Evolutionary conservation across 345 rosid genomes (phyloP), one percentile per base, ranked within the genome.

Genomic region (Rhizophora apiculata): DNA sequence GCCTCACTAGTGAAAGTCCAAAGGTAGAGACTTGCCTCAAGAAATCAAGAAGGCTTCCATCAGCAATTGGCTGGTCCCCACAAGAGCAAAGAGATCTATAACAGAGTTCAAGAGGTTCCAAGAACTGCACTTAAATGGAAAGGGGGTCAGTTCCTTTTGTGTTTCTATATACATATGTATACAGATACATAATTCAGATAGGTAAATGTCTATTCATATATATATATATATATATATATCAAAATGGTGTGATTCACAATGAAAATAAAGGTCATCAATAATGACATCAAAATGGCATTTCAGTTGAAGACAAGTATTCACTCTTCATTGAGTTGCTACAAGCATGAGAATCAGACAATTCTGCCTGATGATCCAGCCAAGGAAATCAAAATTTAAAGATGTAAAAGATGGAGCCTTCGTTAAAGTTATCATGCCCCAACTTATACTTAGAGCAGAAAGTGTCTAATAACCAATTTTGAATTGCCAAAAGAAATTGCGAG

Each of bases 41-140:
- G 86, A 93, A 91, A 82, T 93, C 98, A 37, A 93, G 98, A 76
- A 93, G 97, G 85, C 84, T 89, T 61, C 98, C 98, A 81, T 93
- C 98, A 71, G 98, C 97, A 79, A 93, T 91, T 59, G 97, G 64
- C 20, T 81, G 89, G 78, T 93, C 98, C 70, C 98, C 98, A 54
- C 98, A 91, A 32, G 85, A 63, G 72, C 98, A 93, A 60, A 91
- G 94, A 20, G 98, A 93, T 67, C 93, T 82, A 81, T 93, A 93
- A 76, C 97, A 91, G 59, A 91, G 89, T 76, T 93, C 98, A 57
- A 93, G 96, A 49, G 98, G 98, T 63, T 89, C 97, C 91, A 93
- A 79, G 85, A 93, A 88, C 97, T 90, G 84, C 71, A 62, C 19
- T 53, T 43, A 43, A 43, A 43, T 43, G 49, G 16, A 43, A 43